Evolutionary conservation across 169 alveolate genomes (phyloP), one percentile per base, ranked within the genome.

Genomic region (Plasmodium reichenowi): DNA sequence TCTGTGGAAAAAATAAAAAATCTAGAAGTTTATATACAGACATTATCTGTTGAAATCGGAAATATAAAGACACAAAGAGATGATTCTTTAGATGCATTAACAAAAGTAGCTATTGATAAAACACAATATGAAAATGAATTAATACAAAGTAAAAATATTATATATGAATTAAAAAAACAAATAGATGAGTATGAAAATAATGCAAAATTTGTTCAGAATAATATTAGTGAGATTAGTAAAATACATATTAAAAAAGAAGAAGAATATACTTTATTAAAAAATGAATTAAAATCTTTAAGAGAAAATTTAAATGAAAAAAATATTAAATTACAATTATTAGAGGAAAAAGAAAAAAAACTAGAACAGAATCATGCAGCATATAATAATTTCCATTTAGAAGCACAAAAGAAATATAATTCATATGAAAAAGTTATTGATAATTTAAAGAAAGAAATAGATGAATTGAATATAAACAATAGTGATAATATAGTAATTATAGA

Each of bases 61-160:
- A 80, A 80, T 17, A 38, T 80, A 48, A 80, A 80, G 26, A 50
- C 85, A 56, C 90, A 80, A 56, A 50, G 90, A 47, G 90, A 80
- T 68, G 90, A 80, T 38, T 80, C 90, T 1, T 48, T 80, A 43
- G 90, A 80, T 80, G 90, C 90, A 20, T 13, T 80, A 24, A 80
- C 90, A 47, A 80, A 80, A 80, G 80, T 80, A 54, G 90, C 90
- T 15, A 80, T 80, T 48, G 90, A 80, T 63, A 80, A 80, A 80
- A 80, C 90, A 20, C 90, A 80, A 54, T 80, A 68, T 60, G 90
- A 80, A 67, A 80, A 80, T 80, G 90, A 80, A 54, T 12, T 80
- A 20, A 80, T 80, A 38, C 85, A 66, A 80, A 56, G 73, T 59
- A 80, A 80, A 67, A 80, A 73, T 62, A 67, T 80, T 2, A 56